phyloP scores from a whole-genome alignment of 345 rosid species.

The Mallotus nudiflorus region DNA sequence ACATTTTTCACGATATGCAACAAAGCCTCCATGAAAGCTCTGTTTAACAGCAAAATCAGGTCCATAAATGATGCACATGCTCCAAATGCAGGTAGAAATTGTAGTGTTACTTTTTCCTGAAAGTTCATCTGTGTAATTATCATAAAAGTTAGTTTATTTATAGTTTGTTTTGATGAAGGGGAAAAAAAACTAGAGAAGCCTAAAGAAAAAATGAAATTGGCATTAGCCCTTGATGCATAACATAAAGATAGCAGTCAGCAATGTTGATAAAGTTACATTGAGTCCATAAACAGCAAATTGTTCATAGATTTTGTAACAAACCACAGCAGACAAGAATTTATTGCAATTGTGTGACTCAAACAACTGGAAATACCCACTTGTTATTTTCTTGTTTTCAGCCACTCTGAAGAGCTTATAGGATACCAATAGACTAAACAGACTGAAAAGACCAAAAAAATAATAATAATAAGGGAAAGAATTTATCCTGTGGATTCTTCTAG shows the following conservation, averaged over 20 bases:
- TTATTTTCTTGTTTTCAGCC: no score
- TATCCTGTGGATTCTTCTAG: slow-evolving; percentile 22
- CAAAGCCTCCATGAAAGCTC: slow-evolving; percentile 40
- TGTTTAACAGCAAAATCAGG: slow-evolving; percentile 43
- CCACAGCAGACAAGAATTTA: no score
- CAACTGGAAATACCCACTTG: no score
- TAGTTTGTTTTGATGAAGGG: not conserved
- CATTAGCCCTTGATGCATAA: not conserved
- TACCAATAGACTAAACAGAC: no score
- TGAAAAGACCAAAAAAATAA: no score
- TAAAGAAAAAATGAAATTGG: slow-evolving; percentile 10
- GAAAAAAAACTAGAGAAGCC: not conserved
- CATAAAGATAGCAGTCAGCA: no score
- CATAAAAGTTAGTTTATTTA: slow-evolving; percentile 11
- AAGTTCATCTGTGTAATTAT: slow-evolving; percentile 39
- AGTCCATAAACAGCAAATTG: not conserved
- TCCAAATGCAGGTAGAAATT: slow-evolving; percentile 56
- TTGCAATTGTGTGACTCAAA: no score
- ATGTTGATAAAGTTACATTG: not conserved
- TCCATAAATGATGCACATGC: slow-evolving; percentile 63
- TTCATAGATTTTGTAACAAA: no score
- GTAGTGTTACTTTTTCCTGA: slow-evolving; percentile 47
- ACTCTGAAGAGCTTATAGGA: no score
- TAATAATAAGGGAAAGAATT: no score
- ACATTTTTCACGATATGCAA: slow-evolving; percentile 40